phyloP scores from a whole-genome alignment of 306 rosid genomes.

The Quillaja saponaria region DNA sequence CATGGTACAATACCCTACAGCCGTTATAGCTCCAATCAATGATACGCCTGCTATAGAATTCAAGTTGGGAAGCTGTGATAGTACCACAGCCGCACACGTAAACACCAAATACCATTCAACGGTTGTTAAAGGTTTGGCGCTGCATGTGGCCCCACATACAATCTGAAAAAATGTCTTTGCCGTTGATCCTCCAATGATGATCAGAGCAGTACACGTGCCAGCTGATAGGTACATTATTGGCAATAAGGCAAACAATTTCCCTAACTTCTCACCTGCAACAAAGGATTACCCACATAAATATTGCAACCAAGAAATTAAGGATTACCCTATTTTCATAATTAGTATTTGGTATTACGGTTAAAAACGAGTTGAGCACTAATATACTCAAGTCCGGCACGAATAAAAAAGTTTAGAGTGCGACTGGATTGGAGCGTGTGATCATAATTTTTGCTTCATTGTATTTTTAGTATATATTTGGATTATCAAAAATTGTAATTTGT shows the following conservation, averaged over 20 bases:
- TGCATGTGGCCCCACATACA: slow-evolving; percentile 43
- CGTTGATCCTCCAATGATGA: slow-evolving; percentile 61
- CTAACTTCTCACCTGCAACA: slow-evolving; percentile 49
- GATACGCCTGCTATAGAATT: slow-evolving; percentile 55
- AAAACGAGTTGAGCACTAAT: too few species aligned
- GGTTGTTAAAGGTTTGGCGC: slow-evolving; percentile 44
- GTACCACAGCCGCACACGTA: slow-evolving; percentile 48
- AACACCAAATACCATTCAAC: slow-evolving; percentile 59
- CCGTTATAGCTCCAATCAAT: slow-evolving; percentile 52
- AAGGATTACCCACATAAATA: background rate
- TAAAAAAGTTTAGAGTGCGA: too few species aligned
- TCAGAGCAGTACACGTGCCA: slow-evolving; percentile 53
- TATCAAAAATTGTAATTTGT: too few species aligned
- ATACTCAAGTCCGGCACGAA: too few species aligned
- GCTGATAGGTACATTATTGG: slow-evolving; percentile 61
- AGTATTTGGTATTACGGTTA: too few species aligned
- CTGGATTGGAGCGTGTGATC: too few species aligned
- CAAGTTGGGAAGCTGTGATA: slow-evolving; percentile 52
- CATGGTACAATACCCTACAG: slow-evolving; percentile 49
- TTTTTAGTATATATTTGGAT: too few species aligned
- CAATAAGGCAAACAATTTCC: slow-evolving; percentile 39
- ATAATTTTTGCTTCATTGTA: too few species aligned
- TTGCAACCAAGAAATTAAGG: too few species aligned
- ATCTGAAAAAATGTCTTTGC: slow-evolving; percentile 44
- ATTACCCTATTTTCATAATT: too few species aligned